Evolutionary conservation across 2,329 filamentous ascomycete genomes (phyloP), one percentile per base, ranked within the genome.

Genomic region (Trichoderma oligosporum): DNA sequence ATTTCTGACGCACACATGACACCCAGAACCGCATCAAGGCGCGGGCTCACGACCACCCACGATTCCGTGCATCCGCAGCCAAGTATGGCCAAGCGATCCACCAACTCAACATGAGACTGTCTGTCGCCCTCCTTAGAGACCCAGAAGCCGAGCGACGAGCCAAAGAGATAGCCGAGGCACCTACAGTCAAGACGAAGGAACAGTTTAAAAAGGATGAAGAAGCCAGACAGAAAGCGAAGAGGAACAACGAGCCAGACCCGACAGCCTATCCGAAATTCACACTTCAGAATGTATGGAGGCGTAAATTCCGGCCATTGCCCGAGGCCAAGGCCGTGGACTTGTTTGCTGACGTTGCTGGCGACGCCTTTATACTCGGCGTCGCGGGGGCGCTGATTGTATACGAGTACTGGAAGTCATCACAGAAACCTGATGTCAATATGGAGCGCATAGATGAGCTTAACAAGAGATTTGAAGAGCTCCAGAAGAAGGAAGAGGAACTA

Each of bases 311-410:
- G 51, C 70, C 83, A 6, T 71, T 87, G n/a, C 82, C 84, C 8
- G 84, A 87, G 66, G 76, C 70, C 14, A 87, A 86, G 70, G 84
- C 84, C 7, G 84, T 87, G 9, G 83, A 86, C 64, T 71, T 87
- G 7, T 87, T 87, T 63, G 84, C 84, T 39, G 84, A 87, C 64
- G 83, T 87, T 14, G 73, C 83, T 48, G 84, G 84, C 38, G 84
- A 87, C 62, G 72, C 74, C 14, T 87, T 87, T 65, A 86, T 87
- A 59, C 75, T 87, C 18, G 66, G 76, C 5, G 82, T 87, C 24
- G 84, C 82, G 6, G 73, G 75, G 12, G 76, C 70, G 18, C 67
- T 87, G 48, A 78, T 87, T 56, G 70, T 85, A 33, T 87, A 82
- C 68, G 84, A 87, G 70, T 85, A 82, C 61, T 80, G 82, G 68